phyloP scores from a whole-genome alignment of 139 green algal species.

The Desmodesmus armatus region DNA sequence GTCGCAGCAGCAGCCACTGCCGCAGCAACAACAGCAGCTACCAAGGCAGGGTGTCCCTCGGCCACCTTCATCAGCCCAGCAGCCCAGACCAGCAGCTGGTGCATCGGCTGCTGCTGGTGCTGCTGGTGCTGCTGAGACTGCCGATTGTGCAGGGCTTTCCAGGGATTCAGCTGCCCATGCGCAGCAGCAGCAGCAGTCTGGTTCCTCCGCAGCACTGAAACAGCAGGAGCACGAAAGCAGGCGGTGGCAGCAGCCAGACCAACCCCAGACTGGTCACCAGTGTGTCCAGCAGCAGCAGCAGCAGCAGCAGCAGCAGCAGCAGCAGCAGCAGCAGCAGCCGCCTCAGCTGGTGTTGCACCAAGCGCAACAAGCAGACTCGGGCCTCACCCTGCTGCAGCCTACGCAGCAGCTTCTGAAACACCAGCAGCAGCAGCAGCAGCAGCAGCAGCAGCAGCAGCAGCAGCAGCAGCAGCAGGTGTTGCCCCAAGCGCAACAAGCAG shows the following conservation, averaged over 20 bases:
- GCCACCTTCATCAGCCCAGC: no score
- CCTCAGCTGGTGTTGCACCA: background rate
- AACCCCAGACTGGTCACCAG: no score
- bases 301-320: conserved; percentile 1
- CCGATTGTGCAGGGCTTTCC: no score
- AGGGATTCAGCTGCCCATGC: no score
- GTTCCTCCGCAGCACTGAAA: no score
- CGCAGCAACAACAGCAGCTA: background rate
- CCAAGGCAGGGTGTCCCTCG: no score
- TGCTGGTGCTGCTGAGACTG: no score
- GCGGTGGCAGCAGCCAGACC: no score
- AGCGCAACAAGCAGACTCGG: background rate
- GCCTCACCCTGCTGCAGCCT: background rate
- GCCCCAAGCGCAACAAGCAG: background rate
- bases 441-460: background rate
- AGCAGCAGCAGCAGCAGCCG: conserved; percentile 25
- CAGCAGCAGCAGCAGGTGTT: background rate
- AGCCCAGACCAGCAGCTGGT: no score
- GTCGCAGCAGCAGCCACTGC: background rate
- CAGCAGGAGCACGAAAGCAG: no score
- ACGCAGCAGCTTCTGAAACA: conserved; percentile 20
- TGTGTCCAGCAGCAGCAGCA: background rate
- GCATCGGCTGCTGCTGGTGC: no score
- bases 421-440: background rate
- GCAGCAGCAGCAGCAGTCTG: no score